Evolutionary conservation across 495 filamentous ascomycete species (phyloP), one percentile per base, ranked within the genome.

Genomic region (Penicillium lagena): DNA sequence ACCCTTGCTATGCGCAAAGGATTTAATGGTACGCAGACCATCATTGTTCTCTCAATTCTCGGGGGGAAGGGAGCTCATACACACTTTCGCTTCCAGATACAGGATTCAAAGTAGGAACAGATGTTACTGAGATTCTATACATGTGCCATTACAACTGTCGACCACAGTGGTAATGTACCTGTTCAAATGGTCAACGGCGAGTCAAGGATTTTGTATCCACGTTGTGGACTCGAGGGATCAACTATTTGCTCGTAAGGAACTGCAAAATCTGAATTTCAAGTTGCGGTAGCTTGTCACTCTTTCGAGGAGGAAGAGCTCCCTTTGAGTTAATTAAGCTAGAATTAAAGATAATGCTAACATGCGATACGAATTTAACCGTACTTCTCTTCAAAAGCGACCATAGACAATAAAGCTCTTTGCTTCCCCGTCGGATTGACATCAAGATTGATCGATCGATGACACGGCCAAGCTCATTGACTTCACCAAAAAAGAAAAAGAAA

Each of bases 1-100:
- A 81, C 74, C 5, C 61, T 89, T 12, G 83, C 76, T 8, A 77
- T 85, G 64, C 71, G 81, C 35, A 89, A 89, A 61, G 85, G 85
- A 12, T 55, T 36, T 44, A 54, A 68, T 7, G 73, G 72, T 3
- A 57, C 56, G 5, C 76, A 83, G 49, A 61, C 82, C 40, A 67
- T 89, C 44, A 77, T 75, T 1, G 68, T 86, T 2, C 68, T 82
- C 37, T 76, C 78, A 7, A 87, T 87, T 53, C 50, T 63, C 4
- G 85, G 85, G 1, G 47, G 58, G 56, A 54, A 7, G 74, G 74
- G 2, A 56, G 51, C 9, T 52, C 59, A 8, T 74, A 73, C 38
- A 72, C 68, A 0, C 59, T 82, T 17, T 71, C 63, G 1, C 56
- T 87, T 2, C 34, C 47, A 2, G 58, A 56, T 6, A 69, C 66